Base-by-base conservation (phyloP, 768 basidiomycete genomes). In the Amanita rubescens region DNA sequence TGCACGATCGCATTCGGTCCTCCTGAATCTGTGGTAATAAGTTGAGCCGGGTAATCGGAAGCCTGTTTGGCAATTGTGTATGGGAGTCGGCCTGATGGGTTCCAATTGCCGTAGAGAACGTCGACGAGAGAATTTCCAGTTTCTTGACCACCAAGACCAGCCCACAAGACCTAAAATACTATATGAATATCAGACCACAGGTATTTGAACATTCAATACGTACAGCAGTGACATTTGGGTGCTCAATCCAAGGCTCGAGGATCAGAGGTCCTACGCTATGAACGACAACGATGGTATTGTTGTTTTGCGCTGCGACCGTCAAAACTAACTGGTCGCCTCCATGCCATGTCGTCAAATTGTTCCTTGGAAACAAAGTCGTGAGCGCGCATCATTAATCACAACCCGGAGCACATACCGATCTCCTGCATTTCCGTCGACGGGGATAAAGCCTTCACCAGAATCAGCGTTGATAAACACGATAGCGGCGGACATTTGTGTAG, bases 381-480 rank as follows among this genome's bases (percentile, higher is more conserved):
- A 42, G 30, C 32, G 44, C 44, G n/a, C n/a, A n/a, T n/a, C n/a
- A n/a, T n/a, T n/a, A n/a, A n/a, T n/a, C n/a, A n/a, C 11, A 11
- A 20, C 20, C 10, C 44, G 15, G 19, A 54, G 15, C 39, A 43
- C 71, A 43, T 51, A 79, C 78, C 84, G 70, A 63, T 92, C 90
- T 27, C 88, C 88, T 55, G 75, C 74, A 60, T 90, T 92, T 5
- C 85, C 87, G 58, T 88, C 87, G 10, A 90, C 85, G 15, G 81
- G 82, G 59, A 90, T 84, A 62, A 88, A 90, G 14, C 71, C 80
- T 69, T 94, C 93, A 20, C 93, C 93, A 5, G 89, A 91, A 64
- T 94, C 86, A 2, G 87, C 76, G 57, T 84, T 82, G 58, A 92
- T 75, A 66, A 93, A 92, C 9, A 94, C 90, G 37, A 94, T 73